Conservation (phyloP, 495 filamentous ascomycete species). For the Tirmania nivea region DNA sequence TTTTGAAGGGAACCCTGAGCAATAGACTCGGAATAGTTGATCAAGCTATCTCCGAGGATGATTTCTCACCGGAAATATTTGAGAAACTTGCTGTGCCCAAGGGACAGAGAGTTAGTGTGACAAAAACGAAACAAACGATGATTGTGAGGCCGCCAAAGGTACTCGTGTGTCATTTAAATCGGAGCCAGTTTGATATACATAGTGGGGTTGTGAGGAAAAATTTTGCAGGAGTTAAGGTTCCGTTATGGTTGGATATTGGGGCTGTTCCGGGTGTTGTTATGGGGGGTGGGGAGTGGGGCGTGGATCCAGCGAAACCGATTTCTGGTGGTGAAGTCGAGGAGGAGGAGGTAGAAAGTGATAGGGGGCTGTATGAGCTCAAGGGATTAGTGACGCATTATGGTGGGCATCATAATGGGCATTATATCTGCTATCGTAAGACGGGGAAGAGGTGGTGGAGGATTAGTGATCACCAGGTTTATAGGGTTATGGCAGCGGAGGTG, state of each 20-base stretch:
- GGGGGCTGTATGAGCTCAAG: conserved; percentile 66
- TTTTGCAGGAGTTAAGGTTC: conserved; percentile 52
- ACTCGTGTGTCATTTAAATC: conserved; percentile 70
- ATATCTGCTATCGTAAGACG: conserved; percentile 68
- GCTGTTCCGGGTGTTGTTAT: conserved; percentile 32
- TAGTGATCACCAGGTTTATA: conserved; percentile 41
- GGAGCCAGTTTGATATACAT: conserved; percentile 68
- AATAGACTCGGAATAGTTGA: conserved; percentile 40
- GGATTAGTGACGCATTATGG: conserved; percentile 80
- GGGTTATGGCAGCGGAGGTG: conserved; percentile 50
- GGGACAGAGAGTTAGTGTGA: conserved; percentile 40
- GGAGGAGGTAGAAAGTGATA: conserved; percentile 37
- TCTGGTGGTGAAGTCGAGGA: conserved; percentile 39
- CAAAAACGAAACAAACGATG: conserved; percentile 74
- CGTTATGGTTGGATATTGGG: conserved; percentile 45
- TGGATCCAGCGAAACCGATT: conserved; percentile 21
- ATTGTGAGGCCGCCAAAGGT: conserved; percentile 60
- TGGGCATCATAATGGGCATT: conserved; percentile 85
- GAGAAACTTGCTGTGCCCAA: conserved; percentile 43
- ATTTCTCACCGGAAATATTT: conserved; percentile 57
- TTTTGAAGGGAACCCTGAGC: conserved; percentile 13
- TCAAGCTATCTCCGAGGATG: conserved; percentile 50
- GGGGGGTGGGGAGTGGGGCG: conserved; percentile 6
- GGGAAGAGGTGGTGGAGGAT: conserved; percentile 19
- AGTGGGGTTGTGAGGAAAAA: conserved; percentile 69